Conservation (phyloP, 352 stramenopile genomes). For the Globisporangium spiculum region DNA sequence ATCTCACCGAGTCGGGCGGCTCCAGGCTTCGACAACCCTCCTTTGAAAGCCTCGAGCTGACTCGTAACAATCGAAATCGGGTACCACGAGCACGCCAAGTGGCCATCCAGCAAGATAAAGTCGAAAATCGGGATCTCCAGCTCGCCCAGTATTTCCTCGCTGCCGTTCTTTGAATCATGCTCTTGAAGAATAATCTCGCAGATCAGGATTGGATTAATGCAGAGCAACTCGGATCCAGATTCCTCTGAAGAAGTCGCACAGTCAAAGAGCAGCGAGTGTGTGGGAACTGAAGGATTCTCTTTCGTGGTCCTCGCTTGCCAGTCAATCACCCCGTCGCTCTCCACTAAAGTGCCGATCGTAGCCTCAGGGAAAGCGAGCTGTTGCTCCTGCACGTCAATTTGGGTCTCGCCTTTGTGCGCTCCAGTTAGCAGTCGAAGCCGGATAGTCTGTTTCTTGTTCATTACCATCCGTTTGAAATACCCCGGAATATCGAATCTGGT, state of each 20-base stretch:
- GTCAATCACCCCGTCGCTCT: slow-evolving; percentile 14
- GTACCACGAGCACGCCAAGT: slow-evolving; percentile 37
- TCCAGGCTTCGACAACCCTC: neutral
- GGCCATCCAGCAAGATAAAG: slow-evolving; percentile 42
- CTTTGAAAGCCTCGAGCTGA: neutral
- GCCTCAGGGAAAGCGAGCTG: neutral
- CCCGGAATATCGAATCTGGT: slow-evolving; percentile 20
- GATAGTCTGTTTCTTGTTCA: slow-evolving; percentile 16
- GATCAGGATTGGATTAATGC: slow-evolving; percentile 28
- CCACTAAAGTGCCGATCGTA: slow-evolving; percentile 1
- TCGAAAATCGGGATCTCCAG: slow-evolving; percentile 48
- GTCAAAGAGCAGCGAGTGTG: slow-evolving; percentile 11
- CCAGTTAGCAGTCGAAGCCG: slow-evolving; percentile 16
- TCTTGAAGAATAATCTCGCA: slow-evolving; percentile 24
- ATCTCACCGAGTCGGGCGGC: slow-evolving; percentile 21
- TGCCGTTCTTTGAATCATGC: neutral
- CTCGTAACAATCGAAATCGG: neutral
- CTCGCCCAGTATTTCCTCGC: slow-evolving; percentile 15
- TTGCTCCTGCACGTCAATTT: neutral
- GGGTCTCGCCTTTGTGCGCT: neutral
- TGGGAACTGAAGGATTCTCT: neutral
- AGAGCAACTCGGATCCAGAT: neutral
- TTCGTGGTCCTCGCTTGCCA: slow-evolving; percentile 1
- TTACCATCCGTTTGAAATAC: slow-evolving; percentile 21
- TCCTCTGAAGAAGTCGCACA: slow-evolving; percentile 3